A percentile compares a stretch with the other conserved stretches of the same genome.
These are phyloP conservation scores for Tuber aestivum DNA, from an alignment of 495 filamentous ascomycete species.

Conservation along the genomic window DNA sequence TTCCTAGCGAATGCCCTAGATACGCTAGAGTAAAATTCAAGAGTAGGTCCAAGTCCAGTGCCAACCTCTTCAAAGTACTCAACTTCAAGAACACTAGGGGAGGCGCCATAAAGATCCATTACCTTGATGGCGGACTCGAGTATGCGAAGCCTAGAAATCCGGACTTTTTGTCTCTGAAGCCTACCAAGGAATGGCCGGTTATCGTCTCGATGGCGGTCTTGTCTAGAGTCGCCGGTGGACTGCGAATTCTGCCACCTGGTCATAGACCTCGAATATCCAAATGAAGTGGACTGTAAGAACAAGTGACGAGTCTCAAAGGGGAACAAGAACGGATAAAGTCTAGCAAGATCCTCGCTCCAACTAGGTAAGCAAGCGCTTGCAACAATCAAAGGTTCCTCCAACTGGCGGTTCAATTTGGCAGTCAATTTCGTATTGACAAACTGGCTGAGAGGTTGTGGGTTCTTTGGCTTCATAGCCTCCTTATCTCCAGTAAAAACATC, in stretches of 20 bases:
- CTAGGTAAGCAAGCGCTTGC: slow-evolving; percentile 92
- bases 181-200: slow-evolving; percentile 79
- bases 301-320: slow-evolving; percentile 97
- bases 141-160: slow-evolving; percentile 86
- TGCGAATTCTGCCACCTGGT: slow-evolving; percentile 93
- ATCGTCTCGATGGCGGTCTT: slow-evolving; percentile 79
- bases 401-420: slow-evolving; percentile 93
- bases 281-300: slow-evolving; percentile 95
- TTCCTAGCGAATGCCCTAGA: slow-evolving; percentile 97
- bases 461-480: slow-evolving; percentile 60
- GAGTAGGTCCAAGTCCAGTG: slow-evolving; percentile 88
- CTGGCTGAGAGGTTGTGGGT: slow-evolving; percentile 78
- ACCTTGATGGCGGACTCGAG: slow-evolving; percentile 96
- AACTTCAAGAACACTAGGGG: slow-evolving; percentile 89
- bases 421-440: slow-evolving; percentile 99
- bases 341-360: slow-evolving; percentile 96
- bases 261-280: slow-evolving; percentile 97
- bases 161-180: slow-evolving; percentile 92
- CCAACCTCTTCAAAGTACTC: slow-evolving; percentile 99
- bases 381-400: slow-evolving; percentile 97
- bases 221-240: slow-evolving; percentile 66
- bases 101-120: slow-evolving; percentile 98
- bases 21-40: slow-evolving; percentile 97
- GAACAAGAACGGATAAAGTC: slow-evolving; percentile 96
- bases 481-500: slow-evolving; percentile 91